Evolutionary conservation across 1,284 basidiomycete species (phyloP).

Genomic region (Meira nashicola): DNA sequence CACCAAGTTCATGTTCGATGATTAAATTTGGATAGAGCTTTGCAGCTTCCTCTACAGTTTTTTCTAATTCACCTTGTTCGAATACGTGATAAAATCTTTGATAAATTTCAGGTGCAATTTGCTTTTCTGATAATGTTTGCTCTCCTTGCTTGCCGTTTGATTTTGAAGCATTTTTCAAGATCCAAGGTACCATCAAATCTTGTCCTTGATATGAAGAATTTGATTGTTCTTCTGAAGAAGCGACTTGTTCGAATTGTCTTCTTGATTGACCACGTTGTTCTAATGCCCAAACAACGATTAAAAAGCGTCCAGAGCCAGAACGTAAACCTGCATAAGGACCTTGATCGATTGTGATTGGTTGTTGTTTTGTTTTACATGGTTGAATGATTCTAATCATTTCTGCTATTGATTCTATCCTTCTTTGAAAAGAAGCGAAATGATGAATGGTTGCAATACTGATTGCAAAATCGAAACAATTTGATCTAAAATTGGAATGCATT

Average conservation of each 20-base stretch:
- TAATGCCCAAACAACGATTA: constrained; percentile 98
- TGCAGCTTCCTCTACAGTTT: constrained; percentile 36
- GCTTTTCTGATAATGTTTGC: constrained; percentile 42
- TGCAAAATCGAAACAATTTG: constrained; percentile 39
- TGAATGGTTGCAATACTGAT: constrained; percentile 52
- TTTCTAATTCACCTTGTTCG: constrained; percentile 41
- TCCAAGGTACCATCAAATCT: constrained; percentile 51
- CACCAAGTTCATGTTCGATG: constrained; percentile 32
- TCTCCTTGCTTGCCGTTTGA: constrained; percentile 6
- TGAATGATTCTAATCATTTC: constrained; percentile 38
- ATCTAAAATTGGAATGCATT: constrained; percentile 31
- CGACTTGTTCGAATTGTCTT: constrained; percentile 32
- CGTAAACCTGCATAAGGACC: not conserved
- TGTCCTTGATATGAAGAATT: constrained; percentile 22
- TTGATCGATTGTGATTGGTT: not conserved
- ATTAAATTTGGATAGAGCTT: constrained; percentile 17
- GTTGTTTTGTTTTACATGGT: constrained; percentile 4
- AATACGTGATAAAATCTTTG: constrained; percentile 48
- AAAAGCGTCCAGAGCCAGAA: constrained; percentile 61
- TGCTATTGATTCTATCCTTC: constrained; percentile 28
- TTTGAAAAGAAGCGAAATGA: constrained; percentile 44
- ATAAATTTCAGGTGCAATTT: constrained; percentile 10
- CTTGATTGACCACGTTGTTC: constrained; percentile 68
- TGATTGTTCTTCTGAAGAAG: not conserved
- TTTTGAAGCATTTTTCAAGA: constrained; percentile 21